These are phyloP conservation scores for Domatiomyces globalis DNA, from an alignment of 2,329 filamentous ascomycete genomes.

Conservation along the genomic window DNA sequence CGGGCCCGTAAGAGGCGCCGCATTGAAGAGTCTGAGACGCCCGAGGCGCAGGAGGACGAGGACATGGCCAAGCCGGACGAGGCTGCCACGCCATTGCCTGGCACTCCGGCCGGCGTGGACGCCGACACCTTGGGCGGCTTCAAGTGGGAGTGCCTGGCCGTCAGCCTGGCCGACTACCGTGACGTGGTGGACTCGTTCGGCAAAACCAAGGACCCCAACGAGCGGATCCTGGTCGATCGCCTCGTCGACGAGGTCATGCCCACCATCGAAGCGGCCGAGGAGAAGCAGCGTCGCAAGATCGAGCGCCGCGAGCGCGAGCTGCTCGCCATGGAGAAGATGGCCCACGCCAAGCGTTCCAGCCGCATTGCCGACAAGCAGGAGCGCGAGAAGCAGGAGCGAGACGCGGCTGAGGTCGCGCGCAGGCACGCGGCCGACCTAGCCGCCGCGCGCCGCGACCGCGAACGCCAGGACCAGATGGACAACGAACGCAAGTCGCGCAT, in stretches of 20 bases:
- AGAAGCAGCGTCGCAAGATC: constrained; percentile 54
- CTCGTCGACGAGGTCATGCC: constrained; percentile 69
- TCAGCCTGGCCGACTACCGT: constrained; percentile 65
- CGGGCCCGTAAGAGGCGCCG: constrained; percentile 62
- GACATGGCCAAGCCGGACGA: constrained; percentile 27
- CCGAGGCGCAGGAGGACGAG: constrained; percentile 26
- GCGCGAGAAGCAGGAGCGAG: constrained; percentile 59
- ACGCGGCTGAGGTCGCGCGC: constrained; percentile 54
- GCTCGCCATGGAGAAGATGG: constrained; percentile 68
- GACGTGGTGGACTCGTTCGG: constrained; percentile 55
- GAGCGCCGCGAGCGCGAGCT: constrained; percentile 68
- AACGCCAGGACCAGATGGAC: constrained; percentile 49
- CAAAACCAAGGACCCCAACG: constrained; percentile 68
- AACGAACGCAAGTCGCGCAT: constrained; percentile 65
- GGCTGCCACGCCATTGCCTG: constrained; percentile 20
- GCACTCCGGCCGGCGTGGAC: constrained; percentile 20
- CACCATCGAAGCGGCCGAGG: constrained; percentile 62
- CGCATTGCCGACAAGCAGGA: constrained; percentile 72
- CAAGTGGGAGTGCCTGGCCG: constrained; percentile 82
- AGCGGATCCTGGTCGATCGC: constrained; percentile 59
- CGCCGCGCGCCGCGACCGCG: constrained; percentile 46
- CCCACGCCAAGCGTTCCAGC: constrained; percentile 86
- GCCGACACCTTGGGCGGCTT: constrained; percentile 59
- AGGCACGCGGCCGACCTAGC: constrained; percentile 51
- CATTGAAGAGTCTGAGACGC: constrained; percentile 24